Conservation (phyloP, 1,284 basidiomycete species). For the Tausonia pullulans region DNA sequence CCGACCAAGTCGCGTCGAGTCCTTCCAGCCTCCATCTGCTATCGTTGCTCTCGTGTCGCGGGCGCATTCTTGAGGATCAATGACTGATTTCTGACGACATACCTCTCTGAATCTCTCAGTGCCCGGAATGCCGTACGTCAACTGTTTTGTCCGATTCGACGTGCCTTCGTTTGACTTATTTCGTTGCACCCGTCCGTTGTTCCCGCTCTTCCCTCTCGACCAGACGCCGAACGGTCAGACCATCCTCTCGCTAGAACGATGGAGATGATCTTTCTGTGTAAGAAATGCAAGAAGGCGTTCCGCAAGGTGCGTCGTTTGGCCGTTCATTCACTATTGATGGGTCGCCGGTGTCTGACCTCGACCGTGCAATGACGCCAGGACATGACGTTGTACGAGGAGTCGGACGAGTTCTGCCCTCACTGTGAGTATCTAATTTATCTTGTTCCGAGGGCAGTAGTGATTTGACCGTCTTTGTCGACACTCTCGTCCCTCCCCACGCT, state of each 20-base stretch:
- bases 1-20: too few species aligned
- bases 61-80: too few species aligned
- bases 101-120: constrained; percentile 37
- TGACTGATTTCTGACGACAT: too few species aligned
- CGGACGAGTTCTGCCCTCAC: constrained; percentile 95
- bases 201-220: too few species aligned
- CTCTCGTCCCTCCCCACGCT: not conserved
- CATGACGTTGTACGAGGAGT: constrained; percentile 79
- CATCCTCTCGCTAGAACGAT: constrained; percentile 64
- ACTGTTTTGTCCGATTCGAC: not conserved
- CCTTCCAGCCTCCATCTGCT: too few species aligned
- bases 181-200: not conserved
- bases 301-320: constrained; percentile 44
- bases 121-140: constrained; percentile 62
- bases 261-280: constrained; percentile 92
- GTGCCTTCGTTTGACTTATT: not conserved
- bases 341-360: too few species aligned
- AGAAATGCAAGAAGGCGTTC: constrained; percentile 96
- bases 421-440: constrained; percentile 74
- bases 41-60: too few species aligned
- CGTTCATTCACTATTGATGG: too few species aligned
- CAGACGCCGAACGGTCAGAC: constrained; percentile 60
- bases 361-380: constrained; percentile 37
- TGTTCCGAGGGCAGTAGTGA: too few species aligned
- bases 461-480: not conserved